These are phyloP conservation scores for Penicillium cosmopolitanum DNA, from an alignment of 495 filamentous ascomycete species.

Conservation along the genomic window DNA sequence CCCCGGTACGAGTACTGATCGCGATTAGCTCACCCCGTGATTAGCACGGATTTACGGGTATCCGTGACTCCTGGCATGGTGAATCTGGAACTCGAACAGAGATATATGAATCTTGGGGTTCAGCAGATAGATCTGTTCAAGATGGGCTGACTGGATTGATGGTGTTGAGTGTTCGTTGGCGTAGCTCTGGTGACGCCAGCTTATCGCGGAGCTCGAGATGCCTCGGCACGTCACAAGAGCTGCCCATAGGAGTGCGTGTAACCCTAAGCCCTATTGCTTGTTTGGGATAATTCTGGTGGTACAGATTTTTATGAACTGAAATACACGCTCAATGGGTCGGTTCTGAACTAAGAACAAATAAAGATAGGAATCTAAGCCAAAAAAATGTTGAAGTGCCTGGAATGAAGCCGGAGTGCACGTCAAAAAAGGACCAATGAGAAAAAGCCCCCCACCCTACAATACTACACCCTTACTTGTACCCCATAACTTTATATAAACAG, in stretches of 20 bases:
- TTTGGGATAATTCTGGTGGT: slow-evolving; percentile 12
- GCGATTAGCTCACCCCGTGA: slow-evolving; percentile 47
- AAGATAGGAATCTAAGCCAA: no score
- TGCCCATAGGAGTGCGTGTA: not conserved
- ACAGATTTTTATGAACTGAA: no score
- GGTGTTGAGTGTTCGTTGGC: not conserved
- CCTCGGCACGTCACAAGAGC: slow-evolving; percentile 18
- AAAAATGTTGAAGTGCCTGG: no score
- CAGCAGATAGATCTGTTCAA: no score
- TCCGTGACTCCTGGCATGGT: slow-evolving; percentile 35
- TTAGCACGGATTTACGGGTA: slow-evolving; percentile 46
- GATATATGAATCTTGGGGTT: no score
- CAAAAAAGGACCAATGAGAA: no score
- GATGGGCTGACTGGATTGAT: not conserved
- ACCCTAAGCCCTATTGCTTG: slow-evolving; percentile 27
- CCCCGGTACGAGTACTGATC: not conserved
- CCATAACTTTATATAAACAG: no score
- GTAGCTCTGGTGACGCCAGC: not conserved
- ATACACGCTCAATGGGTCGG: no score
- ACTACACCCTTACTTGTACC: no score
- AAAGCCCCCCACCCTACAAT: no score
- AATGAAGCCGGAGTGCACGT: no score
- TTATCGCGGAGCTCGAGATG: slow-evolving; percentile 9
- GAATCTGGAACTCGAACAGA: not conserved
- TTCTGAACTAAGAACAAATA: no score